Base-by-base conservation (phyloP, 768 basidiomycete species). In the Russula sp. region DNA sequence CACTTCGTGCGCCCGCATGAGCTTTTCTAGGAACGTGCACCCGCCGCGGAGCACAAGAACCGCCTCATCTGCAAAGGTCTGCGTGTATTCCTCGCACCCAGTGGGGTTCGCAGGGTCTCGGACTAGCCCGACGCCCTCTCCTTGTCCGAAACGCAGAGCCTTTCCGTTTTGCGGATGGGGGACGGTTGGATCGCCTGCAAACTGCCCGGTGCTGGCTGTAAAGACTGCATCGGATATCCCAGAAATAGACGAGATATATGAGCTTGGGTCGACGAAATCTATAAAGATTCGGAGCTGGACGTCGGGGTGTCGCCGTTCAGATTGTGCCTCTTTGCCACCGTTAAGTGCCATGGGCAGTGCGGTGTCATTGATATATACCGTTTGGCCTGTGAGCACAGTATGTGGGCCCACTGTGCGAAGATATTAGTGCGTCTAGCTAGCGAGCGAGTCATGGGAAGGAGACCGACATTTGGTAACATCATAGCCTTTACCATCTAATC, bases 11-110 rank as follows among this genome's bases (percentile, higher is more conserved):
- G 93, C 94, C 48, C 78, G 65, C 13, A 83, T 53, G 16, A 95
- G 77, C 74, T 99, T 99, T 66, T 90, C 82, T 14, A 92, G 73
- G 74, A 98, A 98, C 9, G 93, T 87, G 72, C 96, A 98, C 5
- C 78, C 82, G 6, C 96, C 96, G 34, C 96, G 82, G 47, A 77
- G 77, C 16, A 88, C 77, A 16, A 97, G 70, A 25, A 93, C 70
- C 5, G 83, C 77, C 46, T 78, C 81, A 51, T 80, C 77, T 11
- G 75, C 72, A 65, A 84, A 81, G 5, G 71, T 55, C 42, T 78
- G 69, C 1, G 72, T 68, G 72, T 85, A 90, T 6, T 81, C 77
- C 6, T 62, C 51, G 68, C 90, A 93, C 7, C 90, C 91, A 14
- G 77, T 73, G 0, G 64, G 58, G 68, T 93, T 91, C 42, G 69